Base-by-base conservation (phyloP, 2,329 filamentous ascomycete genomes). In the Fusarium begoniae region DNA sequence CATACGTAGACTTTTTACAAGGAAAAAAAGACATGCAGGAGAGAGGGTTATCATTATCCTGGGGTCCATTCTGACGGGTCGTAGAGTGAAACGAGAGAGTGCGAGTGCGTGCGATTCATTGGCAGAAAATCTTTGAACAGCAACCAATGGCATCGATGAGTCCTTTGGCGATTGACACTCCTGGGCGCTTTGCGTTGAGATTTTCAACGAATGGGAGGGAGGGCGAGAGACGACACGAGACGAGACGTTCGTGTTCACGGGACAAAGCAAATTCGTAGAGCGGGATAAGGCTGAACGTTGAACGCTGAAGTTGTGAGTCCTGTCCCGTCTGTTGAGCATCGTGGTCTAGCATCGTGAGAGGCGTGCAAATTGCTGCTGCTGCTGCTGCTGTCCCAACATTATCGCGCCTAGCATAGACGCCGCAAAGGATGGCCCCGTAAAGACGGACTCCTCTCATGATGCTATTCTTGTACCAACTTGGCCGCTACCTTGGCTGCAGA, bases 11-110 rank as follows among this genome's bases (percentile, higher is more conserved):
- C 41, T 63, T 45, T 64, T 58, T 60, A 59, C 60, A 73, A 65
- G 68, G 71, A 69, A 64, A 78, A 57, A 18, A 35, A 53, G 13
- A 76, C 74, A 70, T 75, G 72, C 73, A 78, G 74, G 56, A 71
- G 60, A 67, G 69, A 50, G 60, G 72, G 54, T 56, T 63, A 58
- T 53, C 65, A 50, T 57, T 60, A 70, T 55, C 66, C 68, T 70
- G 53, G 72, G 56, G 53, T 51, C 70, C 70, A 63, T 70, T 58
- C 58, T 64, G 66, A 75, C 61, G 66, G 63, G 45, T 51, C 69
- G 68, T 71, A 59, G 73, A 72, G 70, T 77, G 73, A 78, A 77
- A 78, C 76, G 40, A 73, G 24, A 58, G 48, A 47, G 51, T 73
- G 63, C 41, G 40, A 61, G 47, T 60, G 26, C 69, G 58, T 37